Percentiles rank a stretch among this genome's conserved stretches.
Conservation (phyloP, 805 yeast genomes). For the Spathaspora arborariae region DNA sequence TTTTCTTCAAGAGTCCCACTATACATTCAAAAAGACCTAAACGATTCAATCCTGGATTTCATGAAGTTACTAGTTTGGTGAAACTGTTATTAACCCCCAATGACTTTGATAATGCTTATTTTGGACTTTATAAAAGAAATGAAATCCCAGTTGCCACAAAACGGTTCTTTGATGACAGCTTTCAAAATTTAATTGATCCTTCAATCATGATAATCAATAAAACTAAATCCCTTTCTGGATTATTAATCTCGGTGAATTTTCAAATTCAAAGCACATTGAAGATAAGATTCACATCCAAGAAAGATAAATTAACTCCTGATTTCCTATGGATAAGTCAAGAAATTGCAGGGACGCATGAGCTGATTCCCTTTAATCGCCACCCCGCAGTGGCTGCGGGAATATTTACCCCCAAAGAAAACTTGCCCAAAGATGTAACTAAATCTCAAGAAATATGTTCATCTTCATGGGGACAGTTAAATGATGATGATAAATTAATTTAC, state of each 20-base stretch:
- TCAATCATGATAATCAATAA: conserved; percentile 26
- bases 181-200: conserved; percentile 24
- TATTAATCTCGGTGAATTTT: conserved; percentile 22
- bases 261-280: conserved; percentile 18
- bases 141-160: conserved; percentile 8
- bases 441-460: conserved; percentile 33
- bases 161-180: conserved; percentile 19
- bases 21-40: conserved; percentile 14
- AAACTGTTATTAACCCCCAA: conserved; percentile 18
- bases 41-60: conserved; percentile 24
- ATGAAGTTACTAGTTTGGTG: conserved; percentile 24
- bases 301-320: conserved; percentile 17
- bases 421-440: conserved; percentile 15
- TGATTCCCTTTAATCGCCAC: conserved; percentile 21
- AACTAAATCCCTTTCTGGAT: conserved; percentile 21
- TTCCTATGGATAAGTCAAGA: conserved; percentile 34
- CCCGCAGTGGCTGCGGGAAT: conserved; percentile 29
- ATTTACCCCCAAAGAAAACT: conserved; percentile 24
- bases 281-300: conserved; percentile 15
- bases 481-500: conserved; percentile 22
- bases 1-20: conserved; percentile 27
- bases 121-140: conserved; percentile 13
- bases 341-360: conserved; percentile 19
- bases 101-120: conserved; percentile 15
- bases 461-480: conserved; percentile 33